phyloP scores from a whole-genome alignment of 2,329 filamentous ascomycete species.

The Trichocomaceae sp. region DNA sequence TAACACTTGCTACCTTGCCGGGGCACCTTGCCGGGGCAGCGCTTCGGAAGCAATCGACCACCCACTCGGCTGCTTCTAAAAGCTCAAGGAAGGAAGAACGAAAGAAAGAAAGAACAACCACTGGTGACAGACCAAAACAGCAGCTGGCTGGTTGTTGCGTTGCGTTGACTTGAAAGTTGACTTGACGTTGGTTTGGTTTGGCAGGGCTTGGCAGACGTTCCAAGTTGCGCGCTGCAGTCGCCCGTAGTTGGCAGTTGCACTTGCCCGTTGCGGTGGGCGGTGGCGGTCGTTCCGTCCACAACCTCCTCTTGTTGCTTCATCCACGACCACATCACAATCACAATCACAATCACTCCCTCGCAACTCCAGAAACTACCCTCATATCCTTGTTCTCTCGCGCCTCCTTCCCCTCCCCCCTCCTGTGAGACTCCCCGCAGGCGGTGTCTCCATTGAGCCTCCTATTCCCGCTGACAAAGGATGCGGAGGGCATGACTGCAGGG shows the following conservation, averaged over 20 bases:
- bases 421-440: conserved; percentile 1
- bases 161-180: no score
- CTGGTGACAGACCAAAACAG: background rate
- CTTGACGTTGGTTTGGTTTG: background rate
- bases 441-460: conserved; percentile 13
- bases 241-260: conserved; percentile 18
- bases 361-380: conserved; percentile 11
- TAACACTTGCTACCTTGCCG: background rate
- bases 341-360: no score
- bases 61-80: background rate
- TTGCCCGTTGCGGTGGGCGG: background rate
- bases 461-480: conserved; percentile 24
- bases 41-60: background rate
- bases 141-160: background rate
- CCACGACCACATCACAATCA: conserved; percentile 10
- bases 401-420: background rate
- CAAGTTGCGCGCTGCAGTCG: conserved; percentile 16
- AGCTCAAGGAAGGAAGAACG: background rate
- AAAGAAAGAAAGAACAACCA: background rate
- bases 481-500: conserved; percentile 35
- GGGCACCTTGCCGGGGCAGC: no score
- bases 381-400: conserved; percentile 11
- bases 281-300: conserved; percentile 17
- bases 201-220: conserved; percentile 7
- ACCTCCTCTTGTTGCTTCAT: conserved; percentile 16